Percentiles rank a stretch among this genome's conserved stretches.
phyloP scores from a whole-genome alignment of 257 asterid species.

The Nicotiana otophora region DNA sequence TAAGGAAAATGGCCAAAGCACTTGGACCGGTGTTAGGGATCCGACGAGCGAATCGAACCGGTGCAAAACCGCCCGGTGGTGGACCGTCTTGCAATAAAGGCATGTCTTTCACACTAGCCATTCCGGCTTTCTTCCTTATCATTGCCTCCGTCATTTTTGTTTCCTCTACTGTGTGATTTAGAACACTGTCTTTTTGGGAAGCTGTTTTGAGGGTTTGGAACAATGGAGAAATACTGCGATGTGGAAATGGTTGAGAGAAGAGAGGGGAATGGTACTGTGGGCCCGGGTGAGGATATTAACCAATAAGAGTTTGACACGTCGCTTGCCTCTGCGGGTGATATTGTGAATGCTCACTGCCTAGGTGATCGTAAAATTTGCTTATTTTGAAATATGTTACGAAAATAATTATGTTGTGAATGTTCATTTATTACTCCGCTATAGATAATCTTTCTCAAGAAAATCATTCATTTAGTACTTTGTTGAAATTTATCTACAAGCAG shows the following conservation, averaged over 20 bases:
- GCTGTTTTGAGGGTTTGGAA: background rate
- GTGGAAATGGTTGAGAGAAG: background rate
- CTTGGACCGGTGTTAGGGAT: slow-evolving; percentile 80
- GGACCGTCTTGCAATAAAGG: slow-evolving; percentile 93
- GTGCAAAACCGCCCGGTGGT: slow-evolving; percentile 96
- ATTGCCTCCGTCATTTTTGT: slow-evolving; percentile 74
- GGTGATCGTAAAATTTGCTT: background rate
- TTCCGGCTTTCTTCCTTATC: slow-evolving; percentile 81
- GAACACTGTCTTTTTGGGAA: background rate
- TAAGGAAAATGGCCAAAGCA: slow-evolving; percentile 73
- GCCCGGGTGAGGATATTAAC: background rate
- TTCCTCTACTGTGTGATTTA: background rate
- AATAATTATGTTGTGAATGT: no score
- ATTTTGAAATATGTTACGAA: no score
- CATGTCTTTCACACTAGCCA: slow-evolving; percentile 93
- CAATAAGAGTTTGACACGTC: background rate
- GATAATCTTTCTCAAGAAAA: no score
- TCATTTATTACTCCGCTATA: no score
- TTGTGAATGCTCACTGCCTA: background rate
- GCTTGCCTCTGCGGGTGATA: background rate
- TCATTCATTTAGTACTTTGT: no score
- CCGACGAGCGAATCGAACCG: slow-evolving; percentile 82
- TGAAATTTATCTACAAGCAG: no score
- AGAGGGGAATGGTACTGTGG: background rate
- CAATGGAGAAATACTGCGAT: background rate